A percentile compares a stretch with the other conserved stretches of the same genome.
Evolutionary conservation across 768 basidiomycete species (phyloP).

Genomic region (Agaricus subrufescens): DNA sequence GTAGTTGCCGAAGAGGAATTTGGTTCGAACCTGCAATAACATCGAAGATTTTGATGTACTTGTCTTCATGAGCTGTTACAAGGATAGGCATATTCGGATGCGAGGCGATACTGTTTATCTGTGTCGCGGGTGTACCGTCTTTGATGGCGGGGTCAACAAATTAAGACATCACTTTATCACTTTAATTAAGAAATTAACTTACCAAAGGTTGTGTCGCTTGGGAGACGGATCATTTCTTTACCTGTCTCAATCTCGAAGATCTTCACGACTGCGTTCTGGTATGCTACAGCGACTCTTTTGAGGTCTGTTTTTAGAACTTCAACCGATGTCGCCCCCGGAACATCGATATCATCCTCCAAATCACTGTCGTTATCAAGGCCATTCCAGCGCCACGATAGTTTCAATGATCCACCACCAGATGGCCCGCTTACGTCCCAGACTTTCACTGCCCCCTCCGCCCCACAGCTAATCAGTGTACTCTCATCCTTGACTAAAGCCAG

Average conservation of each 20-base stretch:
- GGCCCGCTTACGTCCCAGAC: constrained; percentile 85
- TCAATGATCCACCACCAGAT: constrained; percentile 59
- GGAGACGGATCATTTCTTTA: constrained; percentile 61
- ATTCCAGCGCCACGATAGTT: constrained; percentile 75
- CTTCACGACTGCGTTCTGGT: constrained; percentile 84
- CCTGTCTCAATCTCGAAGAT: constrained; percentile 90
- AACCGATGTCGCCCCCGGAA: constrained; percentile 76
- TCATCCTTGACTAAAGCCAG: constrained; percentile 81
- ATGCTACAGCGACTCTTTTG: constrained; percentile 87
- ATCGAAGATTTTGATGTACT: constrained; percentile 87
- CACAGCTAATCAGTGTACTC: constrained; percentile 81
- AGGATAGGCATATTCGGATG: constrained; percentile 89
- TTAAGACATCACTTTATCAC: not conserved
- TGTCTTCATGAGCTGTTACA: constrained; percentile 91
- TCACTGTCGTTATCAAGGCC: constrained; percentile 54
- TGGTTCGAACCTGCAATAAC: constrained; percentile 60
- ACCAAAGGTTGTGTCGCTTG: constrained; percentile 59
- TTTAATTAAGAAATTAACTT: constrained; percentile 15
- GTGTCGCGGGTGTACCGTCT: constrained; percentile 75
- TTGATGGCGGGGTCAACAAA: constrained; percentile 9
- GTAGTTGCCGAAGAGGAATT: not conserved
- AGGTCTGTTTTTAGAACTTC: constrained; percentile 79
- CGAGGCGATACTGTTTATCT: constrained; percentile 82
- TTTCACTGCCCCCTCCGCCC: constrained; percentile 89
- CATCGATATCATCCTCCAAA: constrained; percentile 44